Percentiles rank a stretch among this genome's conserved stretches.
phyloP scores from a whole-genome alignment of 805 yeast species.

The Saturnispora quitensis region DNA sequence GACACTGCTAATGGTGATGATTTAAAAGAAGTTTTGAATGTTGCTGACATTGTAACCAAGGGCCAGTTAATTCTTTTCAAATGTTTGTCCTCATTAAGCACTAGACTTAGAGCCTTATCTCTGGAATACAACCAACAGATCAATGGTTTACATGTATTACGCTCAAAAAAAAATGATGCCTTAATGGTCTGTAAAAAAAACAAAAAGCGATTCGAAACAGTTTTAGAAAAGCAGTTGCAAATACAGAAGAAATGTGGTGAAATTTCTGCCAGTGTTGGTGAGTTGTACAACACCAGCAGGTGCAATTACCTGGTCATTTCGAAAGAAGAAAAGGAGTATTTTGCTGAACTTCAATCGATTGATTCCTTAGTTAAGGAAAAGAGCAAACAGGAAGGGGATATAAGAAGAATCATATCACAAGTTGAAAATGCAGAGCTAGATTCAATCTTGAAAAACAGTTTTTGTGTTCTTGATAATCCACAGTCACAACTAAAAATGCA shows the following conservation, averaged over 20 bases:
- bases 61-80: slow-evolving; percentile 18
- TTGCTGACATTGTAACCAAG: slow-evolving; percentile 12
- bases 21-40: slow-evolving; percentile 12
- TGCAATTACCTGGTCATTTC: slow-evolving; percentile 16
- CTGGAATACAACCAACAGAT: slow-evolving; percentile 22
- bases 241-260: slow-evolving; percentile 15
- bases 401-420: slow-evolving; percentile 10
- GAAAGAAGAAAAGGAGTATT: slow-evolving; percentile 19
- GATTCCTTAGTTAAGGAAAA: slow-evolving; percentile 13
- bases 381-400: slow-evolving; percentile 13
- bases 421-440: slow-evolving; percentile 16
- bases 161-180: slow-evolving; percentile 8
- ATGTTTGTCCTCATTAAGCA: slow-evolving; percentile 12
- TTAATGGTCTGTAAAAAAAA: not conserved
- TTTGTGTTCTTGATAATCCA: slow-evolving; percentile 5
- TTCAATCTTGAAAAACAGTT: slow-evolving; percentile 4
- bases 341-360: slow-evolving; percentile 19
- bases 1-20: slow-evolving; percentile 10
- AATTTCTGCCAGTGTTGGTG: slow-evolving; percentile 5
- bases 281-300: slow-evolving; percentile 1
- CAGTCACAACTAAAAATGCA: slow-evolving; percentile 9
- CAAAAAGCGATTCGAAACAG: not conserved
- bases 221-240: slow-evolving; percentile 22
- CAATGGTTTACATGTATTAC: slow-evolving; percentile 12
- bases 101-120: slow-evolving; percentile 14